Base-by-base conservation (phyloP, 176 grass and related monocot species). In the Carex scoparia region DNA sequence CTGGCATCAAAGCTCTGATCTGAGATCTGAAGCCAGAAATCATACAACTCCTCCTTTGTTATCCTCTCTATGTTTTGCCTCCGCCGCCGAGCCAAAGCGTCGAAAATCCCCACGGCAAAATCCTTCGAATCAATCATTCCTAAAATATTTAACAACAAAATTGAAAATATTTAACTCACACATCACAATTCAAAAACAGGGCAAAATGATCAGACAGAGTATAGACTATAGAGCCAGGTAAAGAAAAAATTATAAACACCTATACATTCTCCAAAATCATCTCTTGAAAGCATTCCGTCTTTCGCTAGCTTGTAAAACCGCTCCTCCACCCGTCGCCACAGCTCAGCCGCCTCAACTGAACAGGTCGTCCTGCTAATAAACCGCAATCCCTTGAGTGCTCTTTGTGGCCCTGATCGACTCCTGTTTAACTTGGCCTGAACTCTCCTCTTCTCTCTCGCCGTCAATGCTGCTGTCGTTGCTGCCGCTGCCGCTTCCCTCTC, bases 1-100 rank as follows among this genome's bases (percentile, higher is more conserved):
- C 96, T 90, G n/a, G 96, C 96, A 88, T 99, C 96, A 87, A 99
- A 99, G 86, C 96, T 99, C 85, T 92, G 91, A 85, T 99, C 96
- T 64, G 93, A 95, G 69, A 99, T 99, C 88, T 99, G 96, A 76
- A 99, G 83, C 96, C 96, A 99, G 87, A 99, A 99, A 86, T 99
- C 96, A 86, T 95, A 92, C 86, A 99, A 87, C 80, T 99, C 96
- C 81, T 99, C 96, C 86, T 90, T 92, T 42, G 87, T 95, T 67
- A 99, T 93, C 87, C 96, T 82, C 84, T 99, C 93, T 13, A 99
- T 81, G 72, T 82, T 99, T 79, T 99, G 96, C 16, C 93, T 30
- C 66, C 77, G 67, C 14, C 96, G 85, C 51, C 96, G 74, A 23
- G 93, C 96, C 57, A 99, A 84, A 28, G 96, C 96, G 87, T 99